Base-by-base conservation (phyloP, 768 basidiomycete species). In the Termitomyces sp. region DNA sequence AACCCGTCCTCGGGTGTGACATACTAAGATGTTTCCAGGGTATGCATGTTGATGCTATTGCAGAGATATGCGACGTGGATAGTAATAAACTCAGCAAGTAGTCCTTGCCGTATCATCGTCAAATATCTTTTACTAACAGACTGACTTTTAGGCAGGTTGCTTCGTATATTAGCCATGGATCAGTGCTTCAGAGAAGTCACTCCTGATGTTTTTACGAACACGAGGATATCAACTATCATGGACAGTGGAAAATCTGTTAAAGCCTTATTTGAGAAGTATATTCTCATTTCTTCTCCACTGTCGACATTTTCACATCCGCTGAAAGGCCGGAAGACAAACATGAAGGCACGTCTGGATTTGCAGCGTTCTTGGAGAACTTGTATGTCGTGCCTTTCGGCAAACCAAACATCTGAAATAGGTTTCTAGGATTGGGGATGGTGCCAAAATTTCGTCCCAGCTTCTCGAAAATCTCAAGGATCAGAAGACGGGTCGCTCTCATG, bases 151-250 rank as follows among this genome's bases (percentile, higher is more conserved):
- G 60, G 54, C 16, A 52, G 60, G 44, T 58, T 74, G 31, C 63
- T 78, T 37, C 69, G 75, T 8, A 58, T 66, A 6, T 68, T 77
- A 5, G 68, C 73, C 1, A 69, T 58, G 24, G 67, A 72, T 53
- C 73, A 76, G 28, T 67, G 72, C 36, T 78, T 72, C 55, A 65
- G 65, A 9, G 77, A 78, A 63, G 61, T 75, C 1, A 56, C 44
- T 16, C 71, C 72, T 1, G 69, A 75, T 60, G 70, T 74, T 0
- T 76, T 72, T 52, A 59, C 70, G 4, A 69, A 73, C 62, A 76
- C 70, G 10, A 70, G 73, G 12, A 65, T 77, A 41, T 72, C 71
- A 1, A 65, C 65, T 9, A 44, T 68, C 26, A 52, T 75, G 16
- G 71, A 73, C 51, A 72, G 65, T 1, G 63, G 65, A 7, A 74